Conservation (phyloP, 495 filamentous ascomycete genomes). For the Aspergillus mulundensis region DNA sequence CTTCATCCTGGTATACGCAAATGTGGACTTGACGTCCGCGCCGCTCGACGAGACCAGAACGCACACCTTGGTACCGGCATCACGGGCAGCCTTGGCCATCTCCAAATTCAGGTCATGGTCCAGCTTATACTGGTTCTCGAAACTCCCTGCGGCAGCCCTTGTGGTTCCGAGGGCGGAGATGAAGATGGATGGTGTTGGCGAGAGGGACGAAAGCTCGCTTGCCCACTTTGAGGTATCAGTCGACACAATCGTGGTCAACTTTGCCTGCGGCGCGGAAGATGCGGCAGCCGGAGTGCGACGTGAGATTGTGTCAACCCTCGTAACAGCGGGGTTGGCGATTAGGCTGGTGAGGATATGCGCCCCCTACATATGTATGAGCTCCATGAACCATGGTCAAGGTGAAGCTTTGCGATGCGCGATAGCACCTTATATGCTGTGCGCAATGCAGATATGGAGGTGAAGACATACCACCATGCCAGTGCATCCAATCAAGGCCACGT, state of each 20-base stretch:
- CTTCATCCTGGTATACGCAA: conserved; percentile 72
- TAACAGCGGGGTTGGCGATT: conserved; percentile 32
- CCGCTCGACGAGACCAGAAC: conserved; percentile 62
- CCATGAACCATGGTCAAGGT: not conserved
- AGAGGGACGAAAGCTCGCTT: conserved; percentile 44
- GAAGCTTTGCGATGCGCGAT: not conserved
- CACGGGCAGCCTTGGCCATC: conserved; percentile 60
- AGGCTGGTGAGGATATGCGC: conserved; percentile 47
- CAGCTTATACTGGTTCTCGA: conserved; percentile 71
- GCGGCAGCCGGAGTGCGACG: conserved; percentile 37
- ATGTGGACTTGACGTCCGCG: conserved; percentile 39
- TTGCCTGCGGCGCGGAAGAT: conserved; percentile 29
- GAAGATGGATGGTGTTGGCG: conserved; percentile 55
- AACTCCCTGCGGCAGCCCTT: conserved; percentile 57
- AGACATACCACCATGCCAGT: conserved; percentile 48
- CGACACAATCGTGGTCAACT: conserved; percentile 43
- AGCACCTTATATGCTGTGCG: not conserved
- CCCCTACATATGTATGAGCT: conserved; percentile 27
- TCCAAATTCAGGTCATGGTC: conserved; percentile 73
- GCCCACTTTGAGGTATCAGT: conserved; percentile 54
- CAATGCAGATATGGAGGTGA: not conserved
- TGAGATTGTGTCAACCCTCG: conserved; percentile 45
- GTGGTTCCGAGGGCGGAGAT: conserved; percentile 68
- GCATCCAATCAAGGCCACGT: conserved; percentile 42
- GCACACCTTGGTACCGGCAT: conserved; percentile 59